phyloP scores from a whole-genome alignment of 2,329 filamentous ascomycete species.

The Pseudogymnoascus sp. region DNA sequence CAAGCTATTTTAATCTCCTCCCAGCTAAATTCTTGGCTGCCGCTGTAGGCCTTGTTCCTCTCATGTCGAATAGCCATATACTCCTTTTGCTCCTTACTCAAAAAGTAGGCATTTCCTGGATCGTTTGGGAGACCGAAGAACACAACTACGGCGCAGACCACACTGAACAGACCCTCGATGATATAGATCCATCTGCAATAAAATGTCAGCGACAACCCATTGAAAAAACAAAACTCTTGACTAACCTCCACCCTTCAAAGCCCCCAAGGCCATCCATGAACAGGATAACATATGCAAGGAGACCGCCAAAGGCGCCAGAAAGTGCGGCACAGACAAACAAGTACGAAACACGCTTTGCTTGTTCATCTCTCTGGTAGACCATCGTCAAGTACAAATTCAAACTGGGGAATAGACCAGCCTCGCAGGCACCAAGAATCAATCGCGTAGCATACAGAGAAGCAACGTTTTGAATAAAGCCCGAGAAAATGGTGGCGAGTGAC shows the following conservation, averaged over 20 bases:
- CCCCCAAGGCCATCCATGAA: constrained; percentile 11
- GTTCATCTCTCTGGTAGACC: constrained; percentile 47
- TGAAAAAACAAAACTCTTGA: not conserved
- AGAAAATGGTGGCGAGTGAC: constrained; percentile 30
- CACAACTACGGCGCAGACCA: constrained; percentile 35
- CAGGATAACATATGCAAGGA: constrained; percentile 10
- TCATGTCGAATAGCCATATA: constrained; percentile 42
- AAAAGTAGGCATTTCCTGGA: constrained; percentile 39
- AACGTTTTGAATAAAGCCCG: constrained; percentile 36
- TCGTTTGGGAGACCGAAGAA: constrained; percentile 41
- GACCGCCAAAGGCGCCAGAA: constrained; percentile 10
- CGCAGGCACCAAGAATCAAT: constrained; percentile 11
- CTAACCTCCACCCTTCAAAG: constrained; percentile 7
- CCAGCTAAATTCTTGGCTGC: constrained; percentile 42
- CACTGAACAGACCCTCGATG: constrained; percentile 40
- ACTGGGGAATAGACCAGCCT: constrained; percentile 26
- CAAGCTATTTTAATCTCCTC: constrained; percentile 40
- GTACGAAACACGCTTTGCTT: constrained; percentile 44
- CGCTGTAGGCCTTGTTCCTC: constrained; percentile 41
- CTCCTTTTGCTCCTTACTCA: constrained; percentile 38
- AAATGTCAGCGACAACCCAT: not conserved
- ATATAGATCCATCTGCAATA: constrained; percentile 31
- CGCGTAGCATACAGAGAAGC: constrained; percentile 36
- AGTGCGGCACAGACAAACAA: constrained; percentile 33
- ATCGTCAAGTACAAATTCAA: constrained; percentile 42